Base-by-base conservation (phyloP, 306 rosid species). In the Elaeagnus macrophylla region DNA sequence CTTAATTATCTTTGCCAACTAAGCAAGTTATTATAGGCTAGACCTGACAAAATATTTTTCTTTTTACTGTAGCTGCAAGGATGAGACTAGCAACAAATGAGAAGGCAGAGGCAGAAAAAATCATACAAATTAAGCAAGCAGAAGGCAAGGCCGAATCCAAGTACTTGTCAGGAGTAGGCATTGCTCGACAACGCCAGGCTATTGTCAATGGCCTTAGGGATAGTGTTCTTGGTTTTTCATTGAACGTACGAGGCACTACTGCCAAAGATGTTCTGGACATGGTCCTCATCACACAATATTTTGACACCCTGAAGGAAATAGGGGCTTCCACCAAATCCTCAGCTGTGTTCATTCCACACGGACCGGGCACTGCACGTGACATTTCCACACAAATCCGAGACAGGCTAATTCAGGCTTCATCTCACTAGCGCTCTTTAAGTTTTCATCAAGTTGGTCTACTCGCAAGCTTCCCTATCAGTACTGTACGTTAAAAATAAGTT, bases 271-370 rank as follows among this genome's bases (percentile, higher is more conserved):
- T 45, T 18, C 37, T 85, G 81, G 95, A 85, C 75, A 85, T 85
- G 95, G 87, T 85, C 48, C 83, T 85, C 53, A 76, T 85, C 61
- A 82, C 90, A 25, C 95, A 82, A 61, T 82, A 85, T 55, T 82
- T 85, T 45, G 87, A 85, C 64, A 85, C 95, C 35, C 77, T 82
- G 90, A 85, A 82, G 68, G 95, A 85, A 56, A 85, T 85, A 48
- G 95, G 95, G 0, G 85, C 84, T 43, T 12, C 85, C 54, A 82
- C 95, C 12, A 85, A 85, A 69, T 66, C 95, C 35, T 79, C 90
- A 56, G 79, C 87, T 32, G 95, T 85, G 60, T 85, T 85, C 64
- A 79, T 85, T 53, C 95, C 90, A 11, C 95, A 85, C 48, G 90
- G 95, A 39, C 60, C 68, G 12, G 68, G 68, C 0, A 13, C 51